These are phyloP conservation scores for Chrysopogon serrulatus DNA, from an alignment of 176 grass and related monocot genomes.

Conservation along the genomic window DNA sequence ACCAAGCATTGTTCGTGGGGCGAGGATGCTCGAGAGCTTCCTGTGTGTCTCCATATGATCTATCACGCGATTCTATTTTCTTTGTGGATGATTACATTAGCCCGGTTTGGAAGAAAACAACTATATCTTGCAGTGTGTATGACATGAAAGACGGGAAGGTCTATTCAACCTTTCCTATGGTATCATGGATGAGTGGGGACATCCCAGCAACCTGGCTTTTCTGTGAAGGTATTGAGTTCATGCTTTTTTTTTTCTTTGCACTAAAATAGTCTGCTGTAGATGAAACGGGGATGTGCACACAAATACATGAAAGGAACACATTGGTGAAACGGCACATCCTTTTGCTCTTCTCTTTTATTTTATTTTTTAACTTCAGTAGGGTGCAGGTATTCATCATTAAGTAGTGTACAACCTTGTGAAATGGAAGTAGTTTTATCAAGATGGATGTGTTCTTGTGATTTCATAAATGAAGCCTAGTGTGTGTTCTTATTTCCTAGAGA, in stretches of 20 bases:
- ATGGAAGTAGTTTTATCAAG: not conserved
- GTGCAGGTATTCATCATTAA: too few species aligned
- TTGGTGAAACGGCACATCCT: not conserved
- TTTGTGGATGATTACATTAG: not conserved
- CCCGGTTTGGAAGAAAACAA: not conserved
- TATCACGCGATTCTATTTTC: not conserved
- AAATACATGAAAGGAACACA: not conserved
- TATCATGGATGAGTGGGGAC: not conserved
- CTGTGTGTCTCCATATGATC: not conserved
- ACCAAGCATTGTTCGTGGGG: not conserved
- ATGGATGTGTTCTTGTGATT: not conserved
- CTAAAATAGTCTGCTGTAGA: not conserved
- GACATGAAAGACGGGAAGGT: not conserved
- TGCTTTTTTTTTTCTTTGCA: not conserved
- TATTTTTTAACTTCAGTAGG: too few species aligned
- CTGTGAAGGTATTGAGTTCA: not conserved
- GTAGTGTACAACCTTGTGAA: not conserved
- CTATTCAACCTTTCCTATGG: not conserved
- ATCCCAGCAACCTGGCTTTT: not conserved
- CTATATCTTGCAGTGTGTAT: not conserved
- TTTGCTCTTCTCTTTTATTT: not conserved
- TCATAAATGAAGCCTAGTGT: not conserved
- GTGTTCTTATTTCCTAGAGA: not conserved
- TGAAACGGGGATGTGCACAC: not conserved
- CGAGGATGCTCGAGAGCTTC: not conserved